phyloP scores from a whole-genome alignment of 1,284 basidiomycete genomes.

The Cutaneotrichosporon sp. region DNA sequence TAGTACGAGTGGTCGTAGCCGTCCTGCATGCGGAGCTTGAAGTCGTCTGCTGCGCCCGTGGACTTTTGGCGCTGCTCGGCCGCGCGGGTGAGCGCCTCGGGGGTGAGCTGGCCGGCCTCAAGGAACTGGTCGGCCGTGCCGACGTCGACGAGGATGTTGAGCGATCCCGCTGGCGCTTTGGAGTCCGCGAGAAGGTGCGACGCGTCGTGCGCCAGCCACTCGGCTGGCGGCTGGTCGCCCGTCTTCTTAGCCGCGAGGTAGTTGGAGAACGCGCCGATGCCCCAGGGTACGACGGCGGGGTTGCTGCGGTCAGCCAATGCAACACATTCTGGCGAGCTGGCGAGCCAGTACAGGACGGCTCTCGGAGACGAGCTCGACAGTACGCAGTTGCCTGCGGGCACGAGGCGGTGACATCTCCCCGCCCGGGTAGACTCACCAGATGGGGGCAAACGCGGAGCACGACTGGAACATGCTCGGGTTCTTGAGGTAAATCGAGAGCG shows the following conservation, averaged over 20 bases:
- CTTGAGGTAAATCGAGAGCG: constrained; percentile 82
- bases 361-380: neutral
- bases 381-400: neutral
- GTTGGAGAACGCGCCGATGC: constrained; percentile 84
- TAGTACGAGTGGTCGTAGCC: constrained; percentile 90
- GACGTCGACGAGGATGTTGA: constrained; percentile 79
- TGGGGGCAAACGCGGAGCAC: constrained; percentile 89
- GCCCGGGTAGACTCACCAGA: constrained; percentile 53
- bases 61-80: constrained; percentile 56
- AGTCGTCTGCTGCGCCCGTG: constrained; percentile 61
- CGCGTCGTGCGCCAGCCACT: constrained; percentile 64
- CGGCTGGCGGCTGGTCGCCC: constrained; percentile 49
- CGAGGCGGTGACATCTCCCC: neutral
- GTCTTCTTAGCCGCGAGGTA: constrained; percentile 58
- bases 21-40: constrained; percentile 72
- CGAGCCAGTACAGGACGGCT: too few relatives aligned
- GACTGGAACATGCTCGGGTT: constrained; percentile 68
- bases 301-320: constrained; percentile 53
- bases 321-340: too few relatives aligned
- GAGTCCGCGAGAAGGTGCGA: constrained; percentile 67
- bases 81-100: constrained; percentile 67
- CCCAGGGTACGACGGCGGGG: constrained; percentile 83
- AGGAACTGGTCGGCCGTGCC: constrained; percentile 84
- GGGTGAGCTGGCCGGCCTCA: constrained; percentile 76
- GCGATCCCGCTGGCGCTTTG: constrained; percentile 54